Evolutionary conservation across 768 basidiomycete species (phyloP).

Genomic region (Pleurotus giganteus): DNA sequence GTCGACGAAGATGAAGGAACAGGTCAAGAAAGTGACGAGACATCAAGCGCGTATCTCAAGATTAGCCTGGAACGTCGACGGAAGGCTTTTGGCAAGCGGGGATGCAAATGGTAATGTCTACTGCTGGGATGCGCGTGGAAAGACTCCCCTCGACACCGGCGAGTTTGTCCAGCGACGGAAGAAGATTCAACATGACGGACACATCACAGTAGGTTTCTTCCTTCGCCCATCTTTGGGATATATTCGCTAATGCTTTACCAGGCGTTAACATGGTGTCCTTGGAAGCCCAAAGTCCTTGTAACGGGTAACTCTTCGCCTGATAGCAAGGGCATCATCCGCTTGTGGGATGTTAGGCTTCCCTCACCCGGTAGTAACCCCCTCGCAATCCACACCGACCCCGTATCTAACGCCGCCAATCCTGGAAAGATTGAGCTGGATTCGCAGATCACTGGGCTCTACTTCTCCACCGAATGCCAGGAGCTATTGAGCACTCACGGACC

Average conservation of each 20-base stretch:
- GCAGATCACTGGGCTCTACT: slow-evolving; percentile 68
- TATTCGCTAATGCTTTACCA: slow-evolving; percentile 27
- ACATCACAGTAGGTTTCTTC: slow-evolving; percentile 43
- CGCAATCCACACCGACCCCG: slow-evolving; percentile 14
- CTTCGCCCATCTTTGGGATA: slow-evolving; percentile 52
- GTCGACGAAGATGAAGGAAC: slow-evolving; percentile 51
- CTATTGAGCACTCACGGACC: slow-evolving; percentile 76
- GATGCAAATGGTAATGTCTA: slow-evolving; percentile 75
- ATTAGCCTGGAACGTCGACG: slow-evolving; percentile 66
- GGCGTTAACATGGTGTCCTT: slow-evolving; percentile 90
- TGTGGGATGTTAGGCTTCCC: slow-evolving; percentile 53
- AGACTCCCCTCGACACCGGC: slow-evolving; percentile 50
- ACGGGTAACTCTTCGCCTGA: slow-evolving; percentile 51
- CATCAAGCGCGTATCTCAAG: slow-evolving; percentile 68
- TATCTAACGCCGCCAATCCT: slow-evolving; percentile 39
- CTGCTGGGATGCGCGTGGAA: slow-evolving; percentile 69
- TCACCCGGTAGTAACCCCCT: slow-evolving; percentile 26
- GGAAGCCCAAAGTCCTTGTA: slow-evolving; percentile 79
- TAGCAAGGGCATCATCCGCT: slow-evolving; percentile 47
- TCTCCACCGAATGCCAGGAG: slow-evolving; percentile 81
- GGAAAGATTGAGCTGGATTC: slow-evolving; percentile 48
- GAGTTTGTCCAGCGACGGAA: slow-evolving; percentile 55
- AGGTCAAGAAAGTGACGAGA: slow-evolving; percentile 60
- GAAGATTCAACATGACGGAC: slow-evolving; percentile 70
- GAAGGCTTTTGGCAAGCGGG: slow-evolving; percentile 69